Base-by-base conservation (phyloP, 108 stramenopile genomes). In the Cyclotella cryptica region DNA sequence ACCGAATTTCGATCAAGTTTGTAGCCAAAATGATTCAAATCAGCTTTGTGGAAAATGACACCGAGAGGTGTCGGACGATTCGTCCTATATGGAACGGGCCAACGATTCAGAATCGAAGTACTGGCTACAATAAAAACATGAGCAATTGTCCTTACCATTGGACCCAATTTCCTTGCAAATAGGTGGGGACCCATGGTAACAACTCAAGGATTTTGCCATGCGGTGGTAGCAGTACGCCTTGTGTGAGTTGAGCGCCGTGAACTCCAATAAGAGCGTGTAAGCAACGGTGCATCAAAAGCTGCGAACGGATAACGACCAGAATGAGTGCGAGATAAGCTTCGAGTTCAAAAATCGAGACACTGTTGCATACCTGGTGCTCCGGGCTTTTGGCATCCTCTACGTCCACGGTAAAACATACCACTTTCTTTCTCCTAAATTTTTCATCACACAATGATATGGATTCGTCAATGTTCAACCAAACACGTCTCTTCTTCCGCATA, bases 381-480 rank as follows among this genome's bases (percentile, higher is more conserved):
- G 79, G 67, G 63, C 68, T 80, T 22, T n/a, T 21, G 19, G 80
- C 73, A 28, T 61, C 69, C 22, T 80, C 80, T 10, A 80, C 80
- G 46, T 80, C 69, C 0, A 80, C 45, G 17, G 40, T 26, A 0
- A 76, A 17, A 46, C 80, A 80, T 19, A 66, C 67, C 19, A 80
- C 51, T 15, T 75, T 66, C n/a, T 74, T 1, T 21, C 43, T 45
- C 43, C 26, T 26, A 40, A 83, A 80, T 39, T 65, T 64, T 30
- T 53, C 15, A 12, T 75, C 66, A 29, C 84, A 84, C 40, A 60
- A n/a, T 0, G 55, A 43, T n/a, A 84, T 55, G 15, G 65, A 24
- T 14, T 84, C 57, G 10, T 66, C 51, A 14, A 84, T 70, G 72
- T 84, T 80, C 71, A 84, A 45, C 84, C 84, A 84, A 12, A 14